Evolutionary conservation across 495 filamentous ascomycete genomes (phyloP), one percentile per base, ranked within the genome.

Genomic region (Glutinoglossum americanum): DNA sequence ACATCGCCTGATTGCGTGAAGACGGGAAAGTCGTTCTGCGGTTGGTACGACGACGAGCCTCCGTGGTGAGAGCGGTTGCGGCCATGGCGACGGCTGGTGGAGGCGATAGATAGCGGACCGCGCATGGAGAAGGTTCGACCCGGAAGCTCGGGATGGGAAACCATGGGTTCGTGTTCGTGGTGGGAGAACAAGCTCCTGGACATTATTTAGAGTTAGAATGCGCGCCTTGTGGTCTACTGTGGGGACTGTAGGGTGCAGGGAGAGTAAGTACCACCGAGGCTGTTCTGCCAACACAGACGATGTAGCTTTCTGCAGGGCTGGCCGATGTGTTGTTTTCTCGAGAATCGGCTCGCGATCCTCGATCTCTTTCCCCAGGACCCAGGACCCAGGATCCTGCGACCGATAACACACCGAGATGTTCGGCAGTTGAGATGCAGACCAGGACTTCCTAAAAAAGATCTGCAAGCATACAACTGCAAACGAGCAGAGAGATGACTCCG

Each of bases 1-100:
- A 93, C 86, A 67, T 95, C 88, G 64, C 89, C 89, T 26, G 82
- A 87, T 60, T 93, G 82, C 44, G 80, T 83, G 69, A 96, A 96
- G 60, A 90, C 73, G 30, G 89, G 89, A 65, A 94, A 96, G 61
- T 94, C 88, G 66, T 94, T 94, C 66, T 85, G 83, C 49, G 83
- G 77, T 41, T 79, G 70, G 67, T 82, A 83, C 49, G 74, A 72
- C 49, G 74, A 72, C 37, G 47, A 37, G 3, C 84, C 84, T 41
- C 88, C 88, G 67, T 84, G 79, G 64, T 89, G 84, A 21, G 87
- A 92, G 55, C 87, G 83, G 69, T 80, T 80, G 58, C 84, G 82
- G 56, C 87, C 82, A 69, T 80, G 80, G 58, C 84, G 82, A 51
- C 86, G 80, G 63, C 70, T 71, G 57, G 72, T 80, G 67, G 76